Base-by-base conservation (phyloP, 192 early-diverging fungal species). In the Geranomyces variabilis region DNA sequence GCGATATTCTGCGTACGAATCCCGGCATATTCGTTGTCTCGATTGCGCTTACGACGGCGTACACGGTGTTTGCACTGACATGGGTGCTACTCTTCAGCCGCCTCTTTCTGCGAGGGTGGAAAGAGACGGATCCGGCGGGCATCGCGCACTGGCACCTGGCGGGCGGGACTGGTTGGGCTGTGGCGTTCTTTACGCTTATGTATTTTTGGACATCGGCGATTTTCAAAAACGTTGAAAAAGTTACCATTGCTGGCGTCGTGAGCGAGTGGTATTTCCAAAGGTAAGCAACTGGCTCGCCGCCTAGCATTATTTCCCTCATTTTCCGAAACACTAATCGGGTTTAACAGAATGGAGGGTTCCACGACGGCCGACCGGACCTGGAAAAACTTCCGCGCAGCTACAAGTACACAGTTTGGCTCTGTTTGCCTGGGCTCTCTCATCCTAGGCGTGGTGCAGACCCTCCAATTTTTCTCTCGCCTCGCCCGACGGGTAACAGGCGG, bases 261-360 rank as follows among this genome's bases (percentile, higher is more conserved):
- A 90, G 90, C 2, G 82, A 92, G 76, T 93, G 92, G 92, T 93
- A 92, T 71, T 93, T 93, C 62, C 84, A 89, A 61, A 75, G 85
- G 81, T 84, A 75, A 63, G 73, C n/a, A n/a, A n/a, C n/a, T n/a
- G n/a, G n/a, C n/a, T n/a, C 12, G 33, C 12, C 10, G 14, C 62
- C 34, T 12, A 10, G 26, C 17, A 26, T 26, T 2, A 59, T 59
- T n/a, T n/a, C n/a, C n/a, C n/a, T n/a, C n/a, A n/a, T 47, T 47
- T 47, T 19, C 46, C 19, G 46, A 10, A 19, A 47, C 10, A 47
- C 19, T 10, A 13, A 47, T 47, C 46, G 46, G 12, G 12, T 47
- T 60, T 28, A n/a, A 26, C 58, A 58, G 30, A 17, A 2, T 48
- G 34, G 80, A 79, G 46, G 70, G 69, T n/a, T 60, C 77, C 19